phyloP scores from a whole-genome alignment of 108 stramenopile genomes.

The Nitzschia inconspicua region DNA sequence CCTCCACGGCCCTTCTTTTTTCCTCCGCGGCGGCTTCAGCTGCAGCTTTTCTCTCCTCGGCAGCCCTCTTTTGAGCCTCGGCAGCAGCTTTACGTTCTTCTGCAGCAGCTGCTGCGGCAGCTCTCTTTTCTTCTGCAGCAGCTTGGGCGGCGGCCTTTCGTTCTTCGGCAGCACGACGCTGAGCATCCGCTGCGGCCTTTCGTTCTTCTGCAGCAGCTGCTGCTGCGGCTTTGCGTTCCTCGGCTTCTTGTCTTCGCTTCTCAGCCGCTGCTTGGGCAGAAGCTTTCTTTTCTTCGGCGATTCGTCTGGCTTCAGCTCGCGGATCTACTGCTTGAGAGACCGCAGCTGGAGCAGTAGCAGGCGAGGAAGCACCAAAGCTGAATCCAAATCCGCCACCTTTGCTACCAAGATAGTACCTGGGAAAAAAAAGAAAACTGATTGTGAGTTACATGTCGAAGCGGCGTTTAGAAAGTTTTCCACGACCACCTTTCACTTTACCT shows the following conservation, averaged over 20 bases:
- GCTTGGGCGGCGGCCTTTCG: constrained; percentile 10
- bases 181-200: constrained; percentile 17
- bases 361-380: too few species aligned
- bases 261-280: constrained; percentile 12
- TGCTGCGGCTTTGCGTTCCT: not conserved
- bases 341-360: not conserved
- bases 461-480: too few species aligned
- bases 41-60: constrained; percentile 5
- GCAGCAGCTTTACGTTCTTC: constrained; percentile 14
- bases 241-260: constrained; percentile 1
- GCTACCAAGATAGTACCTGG: constrained; percentile 25
- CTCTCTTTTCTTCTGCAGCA: constrained; percentile 19
- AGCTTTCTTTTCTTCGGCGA: constrained; percentile 11
- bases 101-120: constrained; percentile 12
- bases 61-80: not conserved
- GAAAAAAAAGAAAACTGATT: not conserved
- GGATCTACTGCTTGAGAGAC: not conserved
- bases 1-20: constrained; percentile 9
- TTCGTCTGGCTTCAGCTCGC: not conserved
- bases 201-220: constrained; percentile 7
- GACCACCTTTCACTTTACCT: constrained; percentile 28
- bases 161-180: constrained; percentile 12
- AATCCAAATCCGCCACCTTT: constrained; percentile 7
- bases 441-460: not conserved
- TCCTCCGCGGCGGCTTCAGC: constrained; percentile 3